Base-by-base conservation (phyloP, 805 yeast genomes). In the Dipodascus geniculatus region DNA sequence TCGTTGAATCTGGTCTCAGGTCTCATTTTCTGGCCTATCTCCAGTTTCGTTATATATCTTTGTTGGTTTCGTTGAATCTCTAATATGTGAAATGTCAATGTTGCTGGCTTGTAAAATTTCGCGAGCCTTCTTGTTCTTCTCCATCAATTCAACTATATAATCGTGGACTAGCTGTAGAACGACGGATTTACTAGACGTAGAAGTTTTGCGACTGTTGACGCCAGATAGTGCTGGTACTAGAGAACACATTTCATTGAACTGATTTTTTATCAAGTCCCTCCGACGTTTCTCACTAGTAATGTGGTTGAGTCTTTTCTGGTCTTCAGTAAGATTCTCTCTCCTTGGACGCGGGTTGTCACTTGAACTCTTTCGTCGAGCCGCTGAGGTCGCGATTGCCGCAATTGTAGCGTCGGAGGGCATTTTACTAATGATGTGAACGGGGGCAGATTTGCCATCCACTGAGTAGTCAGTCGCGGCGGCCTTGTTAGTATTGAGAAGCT, bases 201-300 rank as follows among this genome's bases (percentile, higher is more conserved):
- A 14, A 17, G 44, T 4, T 38, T 38, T 68, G 59, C 49, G 47
- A 38, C 20, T 38, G 14, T 38, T 17, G 4, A n/a, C 22, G 22
- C 49, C 55, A 8, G 54, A 52, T 42, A 62, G 54, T 9, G 54
- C 60, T 3, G 75, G 75, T 14, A 72, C 69, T 51, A 71, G 56
- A 8, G 56, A 52, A 51, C 70, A 64, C 61, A 72, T 60, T 49
- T 64, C 66, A n/a, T 65, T 65, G 55, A 70, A 70, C 42, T 66
- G 65, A 48, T 58, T 60, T 58, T 69, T 70, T 57, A 72, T 73
- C 33, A 58, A 55, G 54, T 70, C 72, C 3, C 76, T 62, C 1
- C 76, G 65, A 23, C 68, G 63, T 60, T 71, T 69, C 52, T 72
- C 76, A 48, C 70, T 67, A 20, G 64, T 60, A 23, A 71, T 63